These are phyloP conservation scores for Clathrus columnatus DNA, from an alignment of 768 basidiomycete genomes.

Conservation along the genomic window DNA sequence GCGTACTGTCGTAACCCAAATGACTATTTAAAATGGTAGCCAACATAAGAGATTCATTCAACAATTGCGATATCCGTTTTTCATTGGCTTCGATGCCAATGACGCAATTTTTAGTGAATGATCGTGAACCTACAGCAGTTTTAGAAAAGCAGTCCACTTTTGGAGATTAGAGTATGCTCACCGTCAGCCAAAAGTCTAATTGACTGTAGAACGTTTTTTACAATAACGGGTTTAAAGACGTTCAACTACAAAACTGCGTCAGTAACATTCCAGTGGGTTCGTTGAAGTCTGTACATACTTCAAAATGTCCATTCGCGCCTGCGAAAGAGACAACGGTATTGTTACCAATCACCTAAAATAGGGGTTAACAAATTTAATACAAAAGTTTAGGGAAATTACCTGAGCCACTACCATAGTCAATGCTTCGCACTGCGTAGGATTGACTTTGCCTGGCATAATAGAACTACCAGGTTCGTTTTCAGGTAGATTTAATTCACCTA, in stretches of 20 bases:
- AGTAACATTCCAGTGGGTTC: neutral
- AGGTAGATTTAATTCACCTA: constrained; percentile 89
- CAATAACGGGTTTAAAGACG: constrained; percentile 98
- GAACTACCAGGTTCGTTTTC: constrained; percentile 99
- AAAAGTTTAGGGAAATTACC: constrained; percentile 2
- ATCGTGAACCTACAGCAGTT: constrained; percentile 55
- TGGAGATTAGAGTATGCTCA: constrained; percentile 23
- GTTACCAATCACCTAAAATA: constrained; percentile 75
- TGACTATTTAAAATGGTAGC: constrained; percentile 95
- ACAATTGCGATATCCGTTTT: constrained; percentile 75
- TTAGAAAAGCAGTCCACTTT: constrained; percentile 8
- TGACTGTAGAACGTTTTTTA: constrained; percentile 95
- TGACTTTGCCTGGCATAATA: constrained; percentile 99
- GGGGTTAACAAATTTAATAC: neutral
- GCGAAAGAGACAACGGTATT: constrained; percentile 89
- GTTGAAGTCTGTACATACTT: constrained; percentile 41
- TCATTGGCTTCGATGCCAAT: constrained; percentile 96
- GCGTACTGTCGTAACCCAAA: constrained; percentile 93
- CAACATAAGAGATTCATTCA: constrained; percentile 96
- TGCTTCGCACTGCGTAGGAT: constrained; percentile 98
- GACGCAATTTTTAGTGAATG: constrained; percentile 95
- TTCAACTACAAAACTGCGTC: constrained; percentile 52
- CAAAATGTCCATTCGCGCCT: constrained; percentile 93
- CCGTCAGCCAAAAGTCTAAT: constrained; percentile 92
- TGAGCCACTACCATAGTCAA: constrained; percentile 98